Percentiles rank a stretch among this genome's conserved stretches.
phyloP scores from a whole-genome alignment of 2,329 filamentous ascomycete species.

The Fusarium decemcellulare region DNA sequence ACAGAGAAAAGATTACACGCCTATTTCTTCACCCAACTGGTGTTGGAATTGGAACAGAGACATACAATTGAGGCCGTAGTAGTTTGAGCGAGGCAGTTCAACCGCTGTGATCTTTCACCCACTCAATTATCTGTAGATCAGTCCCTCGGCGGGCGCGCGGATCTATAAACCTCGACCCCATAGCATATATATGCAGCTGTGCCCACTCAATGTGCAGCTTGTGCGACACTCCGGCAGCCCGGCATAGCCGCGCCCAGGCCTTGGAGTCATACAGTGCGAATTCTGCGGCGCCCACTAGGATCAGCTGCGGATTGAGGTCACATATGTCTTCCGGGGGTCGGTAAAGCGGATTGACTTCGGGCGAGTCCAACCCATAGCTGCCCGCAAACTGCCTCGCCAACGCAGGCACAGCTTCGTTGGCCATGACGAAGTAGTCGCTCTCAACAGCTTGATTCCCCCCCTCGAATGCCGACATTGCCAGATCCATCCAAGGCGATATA shows the following conservation, averaged over 20 bases:
- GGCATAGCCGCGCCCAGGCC: not conserved
- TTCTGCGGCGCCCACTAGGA: not conserved
- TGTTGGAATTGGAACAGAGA: too few species aligned
- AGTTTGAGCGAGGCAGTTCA: too few species aligned
- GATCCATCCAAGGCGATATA: not conserved
- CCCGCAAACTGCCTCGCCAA: not conserved
- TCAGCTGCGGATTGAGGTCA: not conserved
- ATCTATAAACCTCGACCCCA: not conserved
- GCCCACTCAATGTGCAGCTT: not conserved
- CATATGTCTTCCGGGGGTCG: not conserved
- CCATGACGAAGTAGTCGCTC: conserved; percentile 2
- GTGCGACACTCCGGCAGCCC: not conserved
- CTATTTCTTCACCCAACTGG: too few species aligned
- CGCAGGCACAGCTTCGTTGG: not conserved
- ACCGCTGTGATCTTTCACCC: too few species aligned
- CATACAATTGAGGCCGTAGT: too few species aligned
- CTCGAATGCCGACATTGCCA: not conserved
- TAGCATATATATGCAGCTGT: not conserved
- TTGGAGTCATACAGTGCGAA: not conserved
- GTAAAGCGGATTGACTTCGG: not conserved
- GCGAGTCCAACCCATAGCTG: not conserved
- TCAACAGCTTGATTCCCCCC: not conserved
- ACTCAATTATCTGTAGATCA: not conserved
- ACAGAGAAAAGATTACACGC: too few species aligned
- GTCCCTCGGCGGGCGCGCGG: not conserved